Base-by-base conservation (phyloP, 441 rosid genomes). In the Pelargonium citronellum region DNA sequence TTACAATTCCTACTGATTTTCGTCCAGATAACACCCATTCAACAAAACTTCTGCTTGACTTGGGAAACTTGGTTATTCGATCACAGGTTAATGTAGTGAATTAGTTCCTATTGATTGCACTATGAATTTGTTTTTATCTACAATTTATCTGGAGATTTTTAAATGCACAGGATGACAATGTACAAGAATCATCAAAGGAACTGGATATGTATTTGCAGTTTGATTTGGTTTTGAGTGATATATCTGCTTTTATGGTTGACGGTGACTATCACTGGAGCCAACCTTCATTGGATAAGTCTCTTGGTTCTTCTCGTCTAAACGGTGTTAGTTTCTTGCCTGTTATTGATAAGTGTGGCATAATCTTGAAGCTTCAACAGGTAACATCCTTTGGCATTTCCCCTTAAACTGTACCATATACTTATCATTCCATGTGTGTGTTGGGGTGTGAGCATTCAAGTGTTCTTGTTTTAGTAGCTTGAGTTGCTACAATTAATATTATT, bases 1-100 rank as follows among this genome's bases (percentile, higher is more conserved):
- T 95, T 71, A 95, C 92, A 39, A 92, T 95, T 81, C 99, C 99
- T 68, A 92, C 97, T 4, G 92, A 87, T 67, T 95, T 95, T 84
- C 71, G 78, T 77, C 97, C 96, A 30, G 89, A 95, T 79, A 78
- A 78, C 73, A 76, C 63, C 71, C 86, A 86, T 82, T 77, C 96
- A 69, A 87, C 99, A 69, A 91, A 92, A 80, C 97, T 95, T 77
- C 81, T 95, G 82, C 88, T 95, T 72, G 99, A 95, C 84, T 79
- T 95, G 86, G 99, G 99, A 77, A 87, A 95, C 81, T 81, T 95
- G 82, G 82, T 92, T 76, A 92, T 95, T 73, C 87, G 80, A 80
- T 88, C 99, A 57, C 86, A 87, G 97, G 99, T 92, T 79, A 78
- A 74, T 55, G 64, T 55, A 64, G 70, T 71, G 53, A 66, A 68